phyloP scores from a whole-genome alignment of 1,284 basidiomycete species.

The Cryptococcus depauperatus region DNA sequence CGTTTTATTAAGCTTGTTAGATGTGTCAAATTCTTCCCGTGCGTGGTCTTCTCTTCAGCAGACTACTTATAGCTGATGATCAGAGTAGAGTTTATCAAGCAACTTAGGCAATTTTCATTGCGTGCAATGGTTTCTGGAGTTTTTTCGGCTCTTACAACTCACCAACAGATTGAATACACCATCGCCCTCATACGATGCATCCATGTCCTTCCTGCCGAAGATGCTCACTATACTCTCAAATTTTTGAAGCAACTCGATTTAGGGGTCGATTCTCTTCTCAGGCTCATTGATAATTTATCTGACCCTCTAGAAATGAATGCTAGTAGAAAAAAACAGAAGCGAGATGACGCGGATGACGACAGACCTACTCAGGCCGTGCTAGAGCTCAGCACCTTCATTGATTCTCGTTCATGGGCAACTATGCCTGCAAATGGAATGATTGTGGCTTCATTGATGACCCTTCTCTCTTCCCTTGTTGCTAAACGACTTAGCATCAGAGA shows the following conservation, averaged over 20 bases:
- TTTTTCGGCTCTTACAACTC: conserved; percentile 22
- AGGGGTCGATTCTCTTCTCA: conserved; percentile 18
- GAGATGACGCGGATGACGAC: conserved; percentile 21
- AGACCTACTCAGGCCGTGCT: conserved; percentile 33
- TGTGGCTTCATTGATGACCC: conserved; percentile 64
- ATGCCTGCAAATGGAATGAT: conserved; percentile 64
- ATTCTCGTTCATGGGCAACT: conserved; percentile 58
- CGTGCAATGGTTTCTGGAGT: conserved; percentile 29
- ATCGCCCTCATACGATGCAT: conserved; percentile 27
- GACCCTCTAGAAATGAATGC: conserved; percentile 25
- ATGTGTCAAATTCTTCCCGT: background rate
- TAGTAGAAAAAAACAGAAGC: conserved; percentile 29
- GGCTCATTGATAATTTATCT: conserved; percentile 20
- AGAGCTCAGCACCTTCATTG: conserved; percentile 61
- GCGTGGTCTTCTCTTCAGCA: background rate
- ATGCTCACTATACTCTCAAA: conserved; percentile 21
- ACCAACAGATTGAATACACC: conserved; percentile 26
- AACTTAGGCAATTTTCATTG: conserved; percentile 21
- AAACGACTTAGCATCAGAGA: conserved; percentile 42
- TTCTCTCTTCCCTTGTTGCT: conserved; percentile 60
- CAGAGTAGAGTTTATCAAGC: background rate
- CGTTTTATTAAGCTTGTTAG: conserved; percentile 16
- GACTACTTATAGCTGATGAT: background rate
- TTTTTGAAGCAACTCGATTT: conserved; percentile 24
- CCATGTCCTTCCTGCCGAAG: conserved; percentile 24